phyloP scores from a whole-genome alignment of 1,284 basidiomycete species.

The Moesziomyces aphidis region DNA sequence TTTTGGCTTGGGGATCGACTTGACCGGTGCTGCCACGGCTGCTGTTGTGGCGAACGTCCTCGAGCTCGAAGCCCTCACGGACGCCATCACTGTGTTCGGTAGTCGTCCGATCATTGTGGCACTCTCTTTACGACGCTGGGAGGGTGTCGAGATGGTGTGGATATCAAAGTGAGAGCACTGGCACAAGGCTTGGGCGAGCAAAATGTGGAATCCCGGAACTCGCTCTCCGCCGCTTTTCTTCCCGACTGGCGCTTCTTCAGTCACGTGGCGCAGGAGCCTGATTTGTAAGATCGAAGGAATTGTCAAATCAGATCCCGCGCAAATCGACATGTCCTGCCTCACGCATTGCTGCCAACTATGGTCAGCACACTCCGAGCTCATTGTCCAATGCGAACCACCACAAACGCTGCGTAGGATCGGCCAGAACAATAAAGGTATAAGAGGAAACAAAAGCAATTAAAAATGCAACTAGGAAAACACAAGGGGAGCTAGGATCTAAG shows the following conservation, averaged over 20 bases:
- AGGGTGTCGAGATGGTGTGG: not conserved
- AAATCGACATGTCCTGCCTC: too few species aligned
- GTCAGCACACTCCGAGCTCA: too few species aligned
- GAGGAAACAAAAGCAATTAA: too few species aligned
- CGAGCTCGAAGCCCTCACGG: slow-evolving; percentile 14
- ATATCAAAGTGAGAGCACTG: not conserved
- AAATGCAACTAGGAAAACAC: not conserved
- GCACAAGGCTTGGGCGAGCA: not conserved
- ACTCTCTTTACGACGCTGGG: not conserved
- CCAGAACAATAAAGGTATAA: too few species aligned
- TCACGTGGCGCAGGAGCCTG: not conserved
- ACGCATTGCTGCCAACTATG: not conserved
- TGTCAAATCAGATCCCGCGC: too few species aligned
- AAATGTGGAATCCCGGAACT: not conserved
- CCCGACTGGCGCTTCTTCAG: not conserved
- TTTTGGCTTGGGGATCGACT: slow-evolving; percentile 18
- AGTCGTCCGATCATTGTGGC: slow-evolving; percentile 20
- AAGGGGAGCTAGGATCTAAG: slow-evolving; percentile 11
- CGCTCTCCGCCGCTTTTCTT: not conserved
- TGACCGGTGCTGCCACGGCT: slow-evolving; percentile 12
- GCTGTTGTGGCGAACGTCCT: slow-evolving; percentile 21
- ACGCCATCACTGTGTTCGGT: slow-evolving; percentile 5
- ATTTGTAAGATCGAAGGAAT: not conserved
- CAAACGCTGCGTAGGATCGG: too few species aligned
- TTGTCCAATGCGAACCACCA: too few species aligned